phyloP scores from a whole-genome alignment of 352 stramenopile genomes.

The Blastocystis sp. region DNA sequence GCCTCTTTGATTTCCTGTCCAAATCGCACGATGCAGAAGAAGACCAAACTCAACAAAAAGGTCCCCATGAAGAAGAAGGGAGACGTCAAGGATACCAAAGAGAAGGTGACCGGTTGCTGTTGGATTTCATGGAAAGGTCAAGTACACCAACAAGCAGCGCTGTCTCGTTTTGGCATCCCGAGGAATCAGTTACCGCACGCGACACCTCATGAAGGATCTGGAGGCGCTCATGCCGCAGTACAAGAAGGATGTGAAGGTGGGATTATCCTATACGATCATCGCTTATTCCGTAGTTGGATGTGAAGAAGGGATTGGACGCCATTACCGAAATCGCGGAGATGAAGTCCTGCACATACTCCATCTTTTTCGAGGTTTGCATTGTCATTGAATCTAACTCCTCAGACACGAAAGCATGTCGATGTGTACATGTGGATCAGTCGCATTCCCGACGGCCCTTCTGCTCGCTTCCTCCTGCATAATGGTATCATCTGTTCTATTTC shows the following conservation, averaged over 20 bases:
- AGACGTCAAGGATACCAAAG: too few relatives aligned
- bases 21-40: not conserved
- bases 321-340: slow-evolving; percentile 97
- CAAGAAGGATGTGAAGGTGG: slow-evolving; percentile 93
- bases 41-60: not conserved
- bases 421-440: slow-evolving; percentile 94
- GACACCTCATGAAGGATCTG: slow-evolving; percentile 94
- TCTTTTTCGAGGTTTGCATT: slow-evolving; percentile 28
- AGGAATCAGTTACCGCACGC: slow-evolving; percentile 82
- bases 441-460: slow-evolving; percentile 82
- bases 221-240: slow-evolving; percentile 89
- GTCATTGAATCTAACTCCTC: slow-evolving; percentile 75
- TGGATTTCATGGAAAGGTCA: too few relatives aligned
- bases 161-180: slow-evolving; percentile 80
- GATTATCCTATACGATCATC: not conserved
- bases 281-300: slow-evolving; percentile 68
- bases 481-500: slow-evolving; percentile 59
- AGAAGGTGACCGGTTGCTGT: slow-evolving; percentile 35
- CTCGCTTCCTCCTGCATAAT: slow-evolving; percentile 95
- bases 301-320: slow-evolving; percentile 75
- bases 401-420: slow-evolving; percentile 84
- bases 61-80: slow-evolving; percentile 25
- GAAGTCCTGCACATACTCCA: slow-evolving; percentile 65
- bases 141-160: slow-evolving; percentile 80
- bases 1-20: not conserved